Base-by-base conservation (phyloP, 2,329 filamentous ascomycete genomes). In the Pseudocercospora ulei region DNA sequence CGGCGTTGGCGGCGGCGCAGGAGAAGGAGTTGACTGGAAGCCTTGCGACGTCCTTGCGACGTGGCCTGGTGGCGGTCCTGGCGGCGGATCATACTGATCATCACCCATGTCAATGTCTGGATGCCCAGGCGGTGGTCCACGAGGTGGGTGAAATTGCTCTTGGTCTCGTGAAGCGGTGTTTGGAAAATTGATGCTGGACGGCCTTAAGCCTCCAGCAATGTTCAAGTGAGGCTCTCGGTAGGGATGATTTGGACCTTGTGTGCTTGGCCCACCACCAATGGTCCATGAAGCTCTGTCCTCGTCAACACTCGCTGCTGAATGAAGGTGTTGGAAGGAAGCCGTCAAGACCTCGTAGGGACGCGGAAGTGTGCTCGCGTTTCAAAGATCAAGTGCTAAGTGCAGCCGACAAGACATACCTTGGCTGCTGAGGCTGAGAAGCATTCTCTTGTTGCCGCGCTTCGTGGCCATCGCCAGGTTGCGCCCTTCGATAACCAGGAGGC, bases 121-220 rank as follows among this genome's bases (percentile, higher is more conserved):
- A 39, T 50, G 52, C n/a, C 49, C 43, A 13, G 55, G 55, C 19
- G 57, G 56, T 5, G 56, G 54, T 5, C 57, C 57, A 1, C 53
- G 48, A 19, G 58, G 57, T 13, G 59, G 56, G 34, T 51, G 44
- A 34, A 54, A 58, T 16, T 50, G 25, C 22, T 60, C 51, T 20
- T 47, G 29, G 18, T 35, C 40, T 31, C 40, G 43, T n/a, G 38
- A 43, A 17, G 41, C 26, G 29, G 43, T 43, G 17, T 38, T 37
- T 8, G 40, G 35, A 14, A 43, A 14, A 23, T 47, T 43, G 2
- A 47, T 35, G 31, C 41, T 49, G 3, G 43, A 43, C 11, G 48
- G 48, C n/a, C 48, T 39, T 17, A 23, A 37, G 3, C 16, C 39
- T 30, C 43, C 41, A 13, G 48, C 20, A 3, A 36, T 26, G 19